Conservation (phyloP, 345 rosid species). For the Nephelium lappaceum region DNA sequence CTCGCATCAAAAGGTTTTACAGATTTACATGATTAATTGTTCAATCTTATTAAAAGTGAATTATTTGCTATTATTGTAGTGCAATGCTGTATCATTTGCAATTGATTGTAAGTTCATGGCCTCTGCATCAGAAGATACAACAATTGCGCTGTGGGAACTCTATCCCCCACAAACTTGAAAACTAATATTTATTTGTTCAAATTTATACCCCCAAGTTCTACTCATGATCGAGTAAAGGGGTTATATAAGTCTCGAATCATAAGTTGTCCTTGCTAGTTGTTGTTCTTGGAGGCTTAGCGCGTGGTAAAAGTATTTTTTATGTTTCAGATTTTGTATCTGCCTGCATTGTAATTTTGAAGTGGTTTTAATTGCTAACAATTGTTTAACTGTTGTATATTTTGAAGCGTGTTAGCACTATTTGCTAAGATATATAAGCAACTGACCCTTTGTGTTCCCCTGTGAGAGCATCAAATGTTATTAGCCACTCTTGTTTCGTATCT, state of each 20-base stretch:
- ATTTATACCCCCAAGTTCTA: neutral
- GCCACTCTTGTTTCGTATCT: too few relatives aligned
- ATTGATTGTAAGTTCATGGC: conserved; percentile 70
- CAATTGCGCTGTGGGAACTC: conserved; percentile 86
- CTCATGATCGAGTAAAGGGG: neutral
- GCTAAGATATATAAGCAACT: too few relatives aligned
- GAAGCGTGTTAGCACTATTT: neutral
- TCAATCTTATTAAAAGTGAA: neutral
- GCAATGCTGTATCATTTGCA: conserved; percentile 77
- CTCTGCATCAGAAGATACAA: conserved; percentile 81
- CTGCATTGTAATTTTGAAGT: neutral
- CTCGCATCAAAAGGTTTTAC: neutral
- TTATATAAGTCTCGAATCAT: neutral
- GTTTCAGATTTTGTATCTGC: neutral
- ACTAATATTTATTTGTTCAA: conserved; percentile 6
- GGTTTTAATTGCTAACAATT: neutral
- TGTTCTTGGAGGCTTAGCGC: neutral
- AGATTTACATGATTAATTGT: neutral
- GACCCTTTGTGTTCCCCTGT: too few relatives aligned
- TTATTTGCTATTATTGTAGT: conserved; percentile 41
- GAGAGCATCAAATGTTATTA: too few relatives aligned
- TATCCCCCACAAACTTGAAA: conserved; percentile 59
- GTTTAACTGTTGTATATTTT: neutral
- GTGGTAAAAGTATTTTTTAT: neutral
- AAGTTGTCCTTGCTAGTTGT: neutral